Evolutionary conservation across 2,329 filamentous ascomycete genomes (phyloP).

Genomic region (Drechmeria coniospora): DNA sequence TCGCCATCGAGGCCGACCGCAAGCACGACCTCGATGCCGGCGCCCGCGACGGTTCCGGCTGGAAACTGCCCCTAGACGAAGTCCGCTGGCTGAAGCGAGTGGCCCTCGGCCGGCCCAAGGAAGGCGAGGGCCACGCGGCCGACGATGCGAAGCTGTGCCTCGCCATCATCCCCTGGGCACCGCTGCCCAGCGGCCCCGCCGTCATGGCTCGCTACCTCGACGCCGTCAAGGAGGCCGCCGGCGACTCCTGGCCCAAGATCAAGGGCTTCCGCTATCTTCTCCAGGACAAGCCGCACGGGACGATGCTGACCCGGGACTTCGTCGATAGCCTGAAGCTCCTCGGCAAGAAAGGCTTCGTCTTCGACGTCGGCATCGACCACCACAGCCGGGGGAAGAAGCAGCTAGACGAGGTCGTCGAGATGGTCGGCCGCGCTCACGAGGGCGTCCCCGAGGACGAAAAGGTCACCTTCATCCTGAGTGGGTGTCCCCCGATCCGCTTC

Average conservation of each 20-base stretch:
- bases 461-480: slow-evolving; percentile 56
- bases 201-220: slow-evolving; percentile 51
- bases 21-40: slow-evolving; percentile 39
- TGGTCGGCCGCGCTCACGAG: slow-evolving; percentile 52
- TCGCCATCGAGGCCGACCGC: slow-evolving; percentile 75
- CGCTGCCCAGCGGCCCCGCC: slow-evolving; percentile 47
- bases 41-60: slow-evolving; percentile 36
- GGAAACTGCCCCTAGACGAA: slow-evolving; percentile 55
- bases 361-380: slow-evolving; percentile 76
- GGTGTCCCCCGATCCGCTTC: slow-evolving; percentile 13
- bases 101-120: slow-evolving; percentile 39
- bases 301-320: slow-evolving; percentile 48
- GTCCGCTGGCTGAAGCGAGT: slow-evolving; percentile 54
- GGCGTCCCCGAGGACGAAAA: slow-evolving; percentile 42
- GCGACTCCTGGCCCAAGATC: slow-evolving; percentile 49
- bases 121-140: slow-evolving; percentile 40
- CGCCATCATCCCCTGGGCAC: slow-evolving; percentile 76
- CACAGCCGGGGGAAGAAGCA: slow-evolving; percentile 61
- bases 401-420: slow-evolving; percentile 53
- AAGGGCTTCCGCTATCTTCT: slow-evolving; percentile 72
- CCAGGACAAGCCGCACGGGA: slow-evolving; percentile 57
- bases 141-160: slow-evolving; percentile 37
- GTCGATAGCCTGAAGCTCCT: slow-evolving; percentile 51
- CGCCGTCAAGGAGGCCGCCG: slow-evolving; percentile 43
- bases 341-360: slow-evolving; percentile 47